These are phyloP conservation scores for Carex kokanica DNA, from an alignment of 176 grass and related monocot genomes.

Conservation along the genomic window DNA sequence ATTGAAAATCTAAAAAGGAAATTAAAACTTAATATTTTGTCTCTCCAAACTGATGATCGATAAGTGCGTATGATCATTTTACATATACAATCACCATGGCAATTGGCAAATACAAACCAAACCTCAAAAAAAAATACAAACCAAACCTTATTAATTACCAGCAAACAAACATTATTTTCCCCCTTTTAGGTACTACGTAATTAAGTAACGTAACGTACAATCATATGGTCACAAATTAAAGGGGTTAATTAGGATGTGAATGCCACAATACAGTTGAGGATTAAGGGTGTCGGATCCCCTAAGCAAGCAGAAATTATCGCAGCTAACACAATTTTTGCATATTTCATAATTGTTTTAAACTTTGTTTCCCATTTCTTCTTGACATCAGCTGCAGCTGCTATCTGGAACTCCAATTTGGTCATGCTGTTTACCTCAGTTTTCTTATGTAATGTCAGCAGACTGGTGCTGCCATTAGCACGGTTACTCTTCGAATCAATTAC, in stretches of 20 bases:
- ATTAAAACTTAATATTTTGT: too few species aligned
- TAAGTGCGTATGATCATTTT: too few species aligned
- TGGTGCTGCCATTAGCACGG: not conserved
- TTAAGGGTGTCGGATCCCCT: not conserved
- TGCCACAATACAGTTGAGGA: not conserved
- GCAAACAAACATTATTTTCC: too few species aligned
- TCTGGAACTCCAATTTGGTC: not conserved
- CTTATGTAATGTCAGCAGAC: not conserved
- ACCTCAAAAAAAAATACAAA: too few species aligned
- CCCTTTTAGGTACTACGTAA: too few species aligned
- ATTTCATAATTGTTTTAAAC: not conserved
- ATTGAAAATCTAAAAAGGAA: too few species aligned
- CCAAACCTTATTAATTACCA: too few species aligned
- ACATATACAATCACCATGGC: too few species aligned
- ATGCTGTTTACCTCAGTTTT: not conserved
- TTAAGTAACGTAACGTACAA: too few species aligned
- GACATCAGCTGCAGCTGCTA: not conserved
- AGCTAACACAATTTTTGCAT: not conserved
- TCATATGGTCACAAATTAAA: too few species aligned
- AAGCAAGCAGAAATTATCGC: not conserved
- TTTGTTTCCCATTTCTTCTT: not conserved
- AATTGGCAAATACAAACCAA: too few species aligned
- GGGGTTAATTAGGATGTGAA: not conserved
- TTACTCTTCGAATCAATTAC: not conserved
- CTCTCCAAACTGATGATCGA: too few species aligned